phyloP scores from a whole-genome alignment of 257 asterid genomes.

The Solanum stenotomum region DNA sequence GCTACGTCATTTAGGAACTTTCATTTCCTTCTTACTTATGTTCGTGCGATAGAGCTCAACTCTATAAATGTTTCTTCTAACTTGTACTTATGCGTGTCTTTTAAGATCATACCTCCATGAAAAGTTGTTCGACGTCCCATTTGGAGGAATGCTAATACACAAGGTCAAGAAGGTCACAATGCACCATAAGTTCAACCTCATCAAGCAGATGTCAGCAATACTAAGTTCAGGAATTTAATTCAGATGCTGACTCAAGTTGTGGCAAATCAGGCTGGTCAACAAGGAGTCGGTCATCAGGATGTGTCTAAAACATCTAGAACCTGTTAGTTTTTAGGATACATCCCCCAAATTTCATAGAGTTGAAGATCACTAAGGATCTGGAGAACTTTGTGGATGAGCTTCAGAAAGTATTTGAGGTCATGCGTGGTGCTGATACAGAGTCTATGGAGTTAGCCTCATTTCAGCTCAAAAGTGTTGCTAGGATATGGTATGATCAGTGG shows the following conservation, averaged over 20 bases:
- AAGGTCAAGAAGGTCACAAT: too few relatives aligned
- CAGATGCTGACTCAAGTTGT: too few relatives aligned
- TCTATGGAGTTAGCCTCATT: background rate
- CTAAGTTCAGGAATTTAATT: too few relatives aligned
- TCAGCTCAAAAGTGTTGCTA: background rate
- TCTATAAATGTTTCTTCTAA: background rate
- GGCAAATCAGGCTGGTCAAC: too few relatives aligned
- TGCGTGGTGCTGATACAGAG: background rate
- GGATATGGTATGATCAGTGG: background rate
- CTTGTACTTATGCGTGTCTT: background rate
- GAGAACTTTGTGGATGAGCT: too few relatives aligned
- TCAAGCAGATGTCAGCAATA: too few relatives aligned
- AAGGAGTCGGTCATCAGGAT: too few relatives aligned
- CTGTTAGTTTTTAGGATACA: accelerated
- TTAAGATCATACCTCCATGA: background rate
- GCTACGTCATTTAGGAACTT: background rate
- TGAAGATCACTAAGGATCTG: background rate
- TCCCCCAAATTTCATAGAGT: background rate
- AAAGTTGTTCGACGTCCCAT: too few relatives aligned
- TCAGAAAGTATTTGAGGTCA: background rate
- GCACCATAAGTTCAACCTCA: too few relatives aligned
- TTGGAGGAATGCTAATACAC: too few relatives aligned
- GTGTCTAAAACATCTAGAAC: too few relatives aligned
- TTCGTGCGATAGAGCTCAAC: background rate
- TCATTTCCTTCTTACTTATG: background rate